Conservation (phyloP, 441 rosid species). For the Populus hybrid region DNA sequence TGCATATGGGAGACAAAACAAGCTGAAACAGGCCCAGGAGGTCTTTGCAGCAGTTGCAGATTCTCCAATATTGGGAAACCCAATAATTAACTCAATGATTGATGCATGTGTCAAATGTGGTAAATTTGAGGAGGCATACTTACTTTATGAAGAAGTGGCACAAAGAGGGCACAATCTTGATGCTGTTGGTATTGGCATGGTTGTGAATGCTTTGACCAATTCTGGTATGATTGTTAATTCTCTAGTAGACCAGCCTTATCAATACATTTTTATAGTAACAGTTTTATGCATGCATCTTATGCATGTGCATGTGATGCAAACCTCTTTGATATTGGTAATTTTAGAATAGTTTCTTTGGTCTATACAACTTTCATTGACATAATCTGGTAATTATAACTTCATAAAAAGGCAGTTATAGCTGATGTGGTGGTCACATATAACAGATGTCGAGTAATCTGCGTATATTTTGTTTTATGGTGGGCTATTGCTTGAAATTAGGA, state of each 20-base stretch:
- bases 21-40: slow-evolving; percentile 51
- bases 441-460: background rate
- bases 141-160: slow-evolving; percentile 50
- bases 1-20: slow-evolving; percentile 51
- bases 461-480: background rate
- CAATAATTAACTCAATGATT: slow-evolving; percentile 57
- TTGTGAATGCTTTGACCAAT: slow-evolving; percentile 69
- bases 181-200: slow-evolving; percentile 60
- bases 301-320: background rate
- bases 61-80: slow-evolving; percentile 40
- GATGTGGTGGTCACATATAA: background rate
- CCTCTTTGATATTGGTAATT: background rate
- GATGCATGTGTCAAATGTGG: slow-evolving; percentile 63
- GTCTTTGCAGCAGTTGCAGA: slow-evolving; percentile 45
- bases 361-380: background rate
- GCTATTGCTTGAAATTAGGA: background rate
- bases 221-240: slow-evolving; percentile 41
- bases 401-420: slow-evolving; percentile 6
- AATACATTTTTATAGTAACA: background rate
- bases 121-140: slow-evolving; percentile 58
- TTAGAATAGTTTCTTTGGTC: background rate
- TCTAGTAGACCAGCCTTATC: background rate
- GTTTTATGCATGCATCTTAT: background rate
- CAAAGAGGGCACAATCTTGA: slow-evolving; percentile 40
- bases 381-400: slow-evolving; percentile 1